Evolutionary conservation across 1,284 basidiomycete genomes (phyloP).

Genomic region (Apiotrichum domesticum): DNA sequence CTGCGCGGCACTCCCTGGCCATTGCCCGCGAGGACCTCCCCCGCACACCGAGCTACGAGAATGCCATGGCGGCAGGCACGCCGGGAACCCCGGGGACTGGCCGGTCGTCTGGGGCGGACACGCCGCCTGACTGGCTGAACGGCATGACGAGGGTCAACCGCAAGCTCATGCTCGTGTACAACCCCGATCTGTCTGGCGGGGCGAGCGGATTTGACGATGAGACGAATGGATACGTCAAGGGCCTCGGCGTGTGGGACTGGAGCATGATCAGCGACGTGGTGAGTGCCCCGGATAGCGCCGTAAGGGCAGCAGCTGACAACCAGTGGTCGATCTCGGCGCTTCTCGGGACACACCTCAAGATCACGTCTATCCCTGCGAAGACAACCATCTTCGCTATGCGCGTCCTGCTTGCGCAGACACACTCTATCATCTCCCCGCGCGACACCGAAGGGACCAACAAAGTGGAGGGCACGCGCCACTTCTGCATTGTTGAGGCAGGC

Average conservation of each 20-base stretch:
- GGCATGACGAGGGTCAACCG: constrained; percentile 1
- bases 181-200: constrained; percentile 19
- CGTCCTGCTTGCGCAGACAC: constrained; percentile 16
- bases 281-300: not conserved
- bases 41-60: constrained; percentile 1
- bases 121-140: constrained; percentile 3
- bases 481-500: constrained; percentile 16
- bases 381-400: constrained; percentile 20
- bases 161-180: constrained; percentile 14
- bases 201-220: constrained; percentile 17
- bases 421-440: constrained; percentile 20
- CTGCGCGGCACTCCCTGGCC: constrained; percentile 1
- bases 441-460: constrained; percentile 14
- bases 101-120: not conserved
- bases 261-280: constrained; percentile 18
- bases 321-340: constrained; percentile 22
- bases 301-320: not conserved
- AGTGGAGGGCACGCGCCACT: constrained; percentile 6
- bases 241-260: constrained; percentile 19
- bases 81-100: not conserved
- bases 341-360: constrained; percentile 8
- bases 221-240: constrained; percentile 8
- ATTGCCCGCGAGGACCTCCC: constrained; percentile 5
- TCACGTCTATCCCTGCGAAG: constrained; percentile 6
- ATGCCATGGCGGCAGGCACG: not conserved